Evolutionary conservation across 768 basidiomycete species (phyloP), one percentile per base, ranked within the genome.

Genomic region (Tylopilus sp.): DNA sequence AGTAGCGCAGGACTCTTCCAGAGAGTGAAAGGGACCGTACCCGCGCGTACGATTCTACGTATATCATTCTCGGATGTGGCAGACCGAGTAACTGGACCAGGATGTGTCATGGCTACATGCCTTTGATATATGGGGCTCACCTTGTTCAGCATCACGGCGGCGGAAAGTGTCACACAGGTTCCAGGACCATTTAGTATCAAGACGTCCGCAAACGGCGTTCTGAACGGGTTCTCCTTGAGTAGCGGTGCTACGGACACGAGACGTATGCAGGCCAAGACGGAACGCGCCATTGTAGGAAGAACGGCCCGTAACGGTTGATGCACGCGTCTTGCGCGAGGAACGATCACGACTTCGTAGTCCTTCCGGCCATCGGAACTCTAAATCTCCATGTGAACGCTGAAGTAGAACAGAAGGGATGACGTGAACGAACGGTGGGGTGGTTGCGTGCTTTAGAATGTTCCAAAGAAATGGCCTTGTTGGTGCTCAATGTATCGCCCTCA

Each of bases 171-270:
- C 30, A 95, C 83, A 66, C 92, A 95, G 7, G 96, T 98, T 16
- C 97, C 96, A 1, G 97, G 97, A 2, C 97, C 97, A 68, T 98
- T 98, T 26, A 98, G 71, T 46, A 99, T 72, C 45, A 99, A 74
- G 26, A 92, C 72, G 52, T 98, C 92, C 25, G 84, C 80, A 62
- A 84, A 83, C 4, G 72, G 54, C 11, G 58, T 34, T 57, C 63
- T 24, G 44, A 55, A 28, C 45, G 45, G 17, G n/a, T 33, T 43
- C 41, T 16, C 45, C 46, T 44, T 55, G 63, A 76, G 55, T 10
- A 84, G 52, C 3, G 87, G 88, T 2, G 63, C 54, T 30, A 90
- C 42, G 1, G 81, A 78, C 54, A 93, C 63, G 56, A 82, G 73
- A 67, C 82, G 82, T 26, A 92, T 61, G 55, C 88, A 86, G 31